Conservation (phyloP, 768 basidiomycete genomes). For the Guyanaporus albipodus region DNA sequence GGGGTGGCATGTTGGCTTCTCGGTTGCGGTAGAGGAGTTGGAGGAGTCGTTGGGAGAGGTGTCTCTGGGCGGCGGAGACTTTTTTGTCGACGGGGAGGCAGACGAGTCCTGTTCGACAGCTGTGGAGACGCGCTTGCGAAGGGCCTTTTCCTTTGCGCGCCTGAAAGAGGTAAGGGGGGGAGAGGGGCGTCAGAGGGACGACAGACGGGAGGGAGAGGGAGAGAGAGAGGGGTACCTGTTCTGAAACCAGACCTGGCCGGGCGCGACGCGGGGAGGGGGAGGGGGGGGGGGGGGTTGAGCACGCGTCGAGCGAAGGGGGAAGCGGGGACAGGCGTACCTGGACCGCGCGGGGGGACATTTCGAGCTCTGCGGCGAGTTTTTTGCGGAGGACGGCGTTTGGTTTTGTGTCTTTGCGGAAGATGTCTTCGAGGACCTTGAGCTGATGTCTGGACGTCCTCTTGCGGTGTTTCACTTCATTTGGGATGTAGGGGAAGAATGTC, state of each 20-base stretch:
- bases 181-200: no score
- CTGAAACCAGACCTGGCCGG: constrained; percentile 82
- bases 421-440: constrained; percentile 82
- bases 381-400: constrained; percentile 81
- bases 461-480: constrained; percentile 92
- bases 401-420: constrained; percentile 88
- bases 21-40: constrained; percentile 36
- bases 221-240: constrained; percentile 52
- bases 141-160: constrained; percentile 80
- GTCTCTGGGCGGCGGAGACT: constrained; percentile 14
- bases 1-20: constrained; percentile 33
- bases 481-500: constrained; percentile 83
- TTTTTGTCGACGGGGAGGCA: constrained; percentile 8
- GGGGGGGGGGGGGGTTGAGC: no score
- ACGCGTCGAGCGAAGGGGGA: constrained; percentile 8
- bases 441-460: constrained; percentile 86
- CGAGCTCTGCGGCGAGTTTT: constrained; percentile 73
- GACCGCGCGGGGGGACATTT: constrained; percentile 92
- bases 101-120: constrained; percentile 18
- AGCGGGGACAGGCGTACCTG: constrained; percentile 64
- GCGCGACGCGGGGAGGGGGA: constrained; percentile 15
- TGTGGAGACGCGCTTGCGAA: constrained; percentile 46
- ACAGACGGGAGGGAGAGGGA: constrained; percentile 5
- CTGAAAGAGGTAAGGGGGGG: constrained; percentile 32
- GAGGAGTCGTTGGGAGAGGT: constrained; percentile 29